Percentiles rank a stretch among this genome's conserved stretches.
Evolutionary conservation across 768 basidiomycete genomes (phyloP).

Genomic region (Serendipita indica): DNA sequence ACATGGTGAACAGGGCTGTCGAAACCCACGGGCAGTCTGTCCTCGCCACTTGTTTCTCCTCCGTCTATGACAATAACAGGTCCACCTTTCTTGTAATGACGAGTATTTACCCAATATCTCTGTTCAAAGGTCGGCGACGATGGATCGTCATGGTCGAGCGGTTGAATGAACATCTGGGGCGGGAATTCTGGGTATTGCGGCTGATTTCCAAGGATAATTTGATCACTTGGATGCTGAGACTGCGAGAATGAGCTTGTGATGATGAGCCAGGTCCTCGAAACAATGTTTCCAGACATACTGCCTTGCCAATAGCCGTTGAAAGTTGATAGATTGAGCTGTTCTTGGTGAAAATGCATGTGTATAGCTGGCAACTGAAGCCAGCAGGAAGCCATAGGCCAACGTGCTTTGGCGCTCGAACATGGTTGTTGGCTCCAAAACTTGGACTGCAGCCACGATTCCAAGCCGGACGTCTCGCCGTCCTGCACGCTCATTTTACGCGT

Average conservation of each 20-base stretch:
- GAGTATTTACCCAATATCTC: constrained; percentile 82
- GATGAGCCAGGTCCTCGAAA: not conserved
- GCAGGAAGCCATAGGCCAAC: too few relatives aligned
- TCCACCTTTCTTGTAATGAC: constrained; percentile 57
- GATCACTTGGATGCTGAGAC: not conserved
- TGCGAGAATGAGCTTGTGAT: not conserved
- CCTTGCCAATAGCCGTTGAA: not conserved
- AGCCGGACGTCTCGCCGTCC: too few relatives aligned
- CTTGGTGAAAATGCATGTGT: not conserved
- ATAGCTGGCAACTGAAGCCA: not conserved
- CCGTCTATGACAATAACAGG: constrained; percentile 88
- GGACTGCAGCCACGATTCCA: too few relatives aligned
- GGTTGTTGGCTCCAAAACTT: too few relatives aligned
- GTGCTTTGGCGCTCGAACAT: too few relatives aligned
- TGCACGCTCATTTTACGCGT: too few relatives aligned
- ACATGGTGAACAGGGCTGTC: constrained; percentile 17
- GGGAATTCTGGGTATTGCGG: constrained; percentile 12
- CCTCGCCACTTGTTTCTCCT: constrained; percentile 79
- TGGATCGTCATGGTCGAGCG: constrained; percentile 56
- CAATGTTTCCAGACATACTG: not conserved
- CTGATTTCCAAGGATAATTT: not conserved
- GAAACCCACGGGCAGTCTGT: constrained; percentile 29
- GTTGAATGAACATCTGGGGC: constrained; percentile 57
- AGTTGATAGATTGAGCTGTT: not conserved
- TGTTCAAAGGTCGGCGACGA: constrained; percentile 57